Percentiles rank a stretch among this genome's conserved stretches.
phyloP scores from a whole-genome alignment of 108 stramenopile genomes.

The Epithemia pelagica region DNA sequence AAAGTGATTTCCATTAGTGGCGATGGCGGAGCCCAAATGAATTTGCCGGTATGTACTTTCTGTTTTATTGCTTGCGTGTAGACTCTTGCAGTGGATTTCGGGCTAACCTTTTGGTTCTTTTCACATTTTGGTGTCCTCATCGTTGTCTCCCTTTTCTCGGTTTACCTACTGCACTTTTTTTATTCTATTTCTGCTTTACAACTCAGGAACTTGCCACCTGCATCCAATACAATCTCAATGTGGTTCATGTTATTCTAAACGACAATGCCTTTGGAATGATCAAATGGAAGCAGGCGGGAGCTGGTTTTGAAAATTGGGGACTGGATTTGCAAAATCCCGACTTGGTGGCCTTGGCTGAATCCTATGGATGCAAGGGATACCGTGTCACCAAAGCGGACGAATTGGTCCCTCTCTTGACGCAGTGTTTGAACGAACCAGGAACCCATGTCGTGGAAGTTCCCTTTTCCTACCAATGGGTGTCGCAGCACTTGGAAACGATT shows the following conservation, averaged over 20 bases:
- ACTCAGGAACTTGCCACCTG: conserved; percentile 17
- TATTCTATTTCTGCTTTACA: too few species aligned
- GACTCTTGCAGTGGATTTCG: too few species aligned
- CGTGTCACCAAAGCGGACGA: conserved; percentile 17
- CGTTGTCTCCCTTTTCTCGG: too few species aligned
- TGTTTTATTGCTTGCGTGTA: too few species aligned
- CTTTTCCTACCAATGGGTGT: conserved; percentile 10
- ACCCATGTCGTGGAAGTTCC: conserved; percentile 24
- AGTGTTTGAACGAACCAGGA: conserved; percentile 5
- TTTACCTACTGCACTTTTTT: too few species aligned
- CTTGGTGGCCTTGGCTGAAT: conserved; percentile 15
- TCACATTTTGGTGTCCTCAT: too few species aligned
- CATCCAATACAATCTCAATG: conserved; percentile 18
- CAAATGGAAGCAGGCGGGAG: conserved; percentile 25
- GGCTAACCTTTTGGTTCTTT: too few species aligned
- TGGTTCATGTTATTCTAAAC: conserved; percentile 18
- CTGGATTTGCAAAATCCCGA: conserved; percentile 25
- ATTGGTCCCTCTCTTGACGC: conserved; percentile 3
- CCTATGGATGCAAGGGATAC: conserved; percentile 20
- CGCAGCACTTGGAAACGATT: neutral
- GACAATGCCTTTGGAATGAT: conserved; percentile 29
- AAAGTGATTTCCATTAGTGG: conserved; percentile 20
- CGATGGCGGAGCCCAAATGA: conserved; percentile 24
- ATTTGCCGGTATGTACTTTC: conserved; percentile 1
- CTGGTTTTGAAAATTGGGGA: conserved; percentile 17